Conservation (phyloP, 768 basidiomycete species). For the Pleurotus pulmonarius region DNA sequence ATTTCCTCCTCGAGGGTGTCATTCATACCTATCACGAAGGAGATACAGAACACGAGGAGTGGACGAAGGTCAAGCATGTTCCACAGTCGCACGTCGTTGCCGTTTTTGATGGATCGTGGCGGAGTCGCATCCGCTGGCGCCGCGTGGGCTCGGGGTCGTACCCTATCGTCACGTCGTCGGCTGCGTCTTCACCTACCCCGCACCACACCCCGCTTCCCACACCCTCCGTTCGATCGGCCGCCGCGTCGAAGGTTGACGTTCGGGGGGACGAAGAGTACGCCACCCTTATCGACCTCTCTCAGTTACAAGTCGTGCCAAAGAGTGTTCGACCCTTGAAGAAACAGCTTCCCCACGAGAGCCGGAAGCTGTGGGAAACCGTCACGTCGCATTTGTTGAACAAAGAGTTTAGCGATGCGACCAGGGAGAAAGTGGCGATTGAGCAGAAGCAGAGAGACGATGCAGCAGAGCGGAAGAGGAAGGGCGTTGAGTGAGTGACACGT, state of each 20-base stretch:
- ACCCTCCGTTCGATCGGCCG: slow-evolving; percentile 29
- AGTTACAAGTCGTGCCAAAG: slow-evolving; percentile 76
- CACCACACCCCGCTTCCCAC: slow-evolving; percentile 40
- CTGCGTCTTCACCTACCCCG: slow-evolving; percentile 44
- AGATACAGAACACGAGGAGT: slow-evolving; percentile 59
- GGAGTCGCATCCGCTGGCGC: slow-evolving; percentile 77
- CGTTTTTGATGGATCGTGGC: slow-evolving; percentile 87
- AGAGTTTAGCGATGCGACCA: slow-evolving; percentile 89
- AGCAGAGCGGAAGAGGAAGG: slow-evolving; percentile 80
- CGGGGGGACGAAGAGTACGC: slow-evolving; percentile 49
- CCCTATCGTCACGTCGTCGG: slow-evolving; percentile 33
- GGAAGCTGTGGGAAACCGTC: slow-evolving; percentile 84
- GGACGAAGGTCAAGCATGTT: slow-evolving; percentile 89
- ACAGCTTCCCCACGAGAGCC: slow-evolving; percentile 79
- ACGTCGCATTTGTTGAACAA: slow-evolving; percentile 73
- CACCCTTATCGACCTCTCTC: slow-evolving; percentile 73
- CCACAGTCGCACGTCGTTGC: slow-evolving; percentile 76
- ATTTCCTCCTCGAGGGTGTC: slow-evolving; percentile 84
- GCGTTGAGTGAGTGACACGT: slow-evolving; percentile 60
- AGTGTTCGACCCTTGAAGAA: slow-evolving; percentile 74
- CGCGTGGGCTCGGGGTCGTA: slow-evolving; percentile 46
- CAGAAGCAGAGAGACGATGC: slow-evolving; percentile 90
- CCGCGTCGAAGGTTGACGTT: slow-evolving; percentile 44
- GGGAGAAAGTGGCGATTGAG: slow-evolving; percentile 87
- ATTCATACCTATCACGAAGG: slow-evolving; percentile 77